Evolutionary conservation across 371 early-diverging fungal species (phyloP).

Genomic region (Rhizomucor pusillus): DNA sequence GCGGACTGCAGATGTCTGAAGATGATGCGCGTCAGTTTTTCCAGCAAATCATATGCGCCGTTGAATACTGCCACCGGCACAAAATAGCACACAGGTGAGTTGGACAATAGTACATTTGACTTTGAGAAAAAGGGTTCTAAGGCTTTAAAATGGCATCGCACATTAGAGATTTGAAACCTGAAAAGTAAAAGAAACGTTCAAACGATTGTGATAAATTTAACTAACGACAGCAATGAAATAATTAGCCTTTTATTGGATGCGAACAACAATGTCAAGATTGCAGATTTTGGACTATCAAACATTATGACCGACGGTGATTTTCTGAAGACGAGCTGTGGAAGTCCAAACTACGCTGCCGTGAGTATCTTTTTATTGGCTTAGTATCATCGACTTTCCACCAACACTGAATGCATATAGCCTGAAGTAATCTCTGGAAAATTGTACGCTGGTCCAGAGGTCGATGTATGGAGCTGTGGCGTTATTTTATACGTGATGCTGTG

Average conservation of each 20-base stretch:
- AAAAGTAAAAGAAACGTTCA: constrained; percentile 49
- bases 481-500: constrained; percentile 99
- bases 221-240: background rate
- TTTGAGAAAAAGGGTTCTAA: background rate
- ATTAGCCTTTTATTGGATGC: constrained; percentile 84
- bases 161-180: constrained; percentile 77
- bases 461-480: constrained; percentile 99
- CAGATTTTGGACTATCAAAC: constrained; percentile 96
- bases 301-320: constrained; percentile 96
- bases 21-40: constrained; percentile 91
- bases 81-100: constrained; percentile 93
- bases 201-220: background rate
- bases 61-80: constrained; percentile 97
- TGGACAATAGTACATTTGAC: no score
- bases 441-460: constrained; percentile 98
- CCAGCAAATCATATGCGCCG: constrained; percentile 97
- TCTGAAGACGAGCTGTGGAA: constrained; percentile 93
- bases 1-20: constrained; percentile 73
- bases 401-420: constrained; percentile 52
- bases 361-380: constrained; percentile 13
- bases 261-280: constrained; percentile 95
- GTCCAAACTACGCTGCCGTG: constrained; percentile 84
- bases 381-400: background rate
- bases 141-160: no score
- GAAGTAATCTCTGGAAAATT: constrained; percentile 95